Evolutionary conservation across 768 basidiomycete genomes (phyloP).

Genomic region (Lactifluus rugatus): DNA sequence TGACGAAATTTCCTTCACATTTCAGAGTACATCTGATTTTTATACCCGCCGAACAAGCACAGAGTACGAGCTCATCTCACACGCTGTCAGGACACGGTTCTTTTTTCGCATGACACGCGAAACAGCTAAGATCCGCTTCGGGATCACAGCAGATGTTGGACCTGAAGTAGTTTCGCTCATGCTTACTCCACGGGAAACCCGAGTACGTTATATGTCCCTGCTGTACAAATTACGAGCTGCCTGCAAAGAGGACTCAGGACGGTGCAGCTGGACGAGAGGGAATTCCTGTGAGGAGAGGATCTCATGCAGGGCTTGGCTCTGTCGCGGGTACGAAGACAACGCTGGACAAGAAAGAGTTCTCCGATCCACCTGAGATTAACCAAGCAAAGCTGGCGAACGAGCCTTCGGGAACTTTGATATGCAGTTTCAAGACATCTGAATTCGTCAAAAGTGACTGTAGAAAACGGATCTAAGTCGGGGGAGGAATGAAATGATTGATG

Average conservation of each 20-base stretch:
- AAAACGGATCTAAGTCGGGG: constrained; percentile 81
- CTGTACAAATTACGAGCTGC: constrained; percentile 81
- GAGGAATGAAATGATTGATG: constrained; percentile 69
- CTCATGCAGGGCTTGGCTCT: constrained; percentile 35
- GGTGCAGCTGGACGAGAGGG: constrained; percentile 39
- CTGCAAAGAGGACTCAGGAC: constrained; percentile 82
- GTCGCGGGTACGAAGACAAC: constrained; percentile 34
- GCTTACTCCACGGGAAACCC: constrained; percentile 83
- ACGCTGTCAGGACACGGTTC: constrained; percentile 75
- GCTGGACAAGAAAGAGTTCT: constrained; percentile 44
- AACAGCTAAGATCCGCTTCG: constrained; percentile 84
- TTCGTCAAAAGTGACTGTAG: constrained; percentile 87
- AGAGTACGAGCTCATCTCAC: constrained; percentile 60
- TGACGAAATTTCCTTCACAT: constrained; percentile 72
- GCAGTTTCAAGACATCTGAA: constrained; percentile 80
- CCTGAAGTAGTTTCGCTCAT: constrained; percentile 80
- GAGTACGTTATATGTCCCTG: constrained; percentile 73
- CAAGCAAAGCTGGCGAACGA: constrained; percentile 48
- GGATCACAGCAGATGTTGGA: constrained; percentile 95
- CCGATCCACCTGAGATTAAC: constrained; percentile 23
- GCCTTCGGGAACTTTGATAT: constrained; percentile 89
- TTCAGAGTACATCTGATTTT: background rate
- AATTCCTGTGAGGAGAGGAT: constrained; percentile 26
- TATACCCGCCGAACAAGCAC: background rate
- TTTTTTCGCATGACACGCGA: constrained; percentile 92